Evolutionary conservation across 495 filamentous ascomycete species (phyloP).

Genomic region (Jackrogersella minutella): DNA sequence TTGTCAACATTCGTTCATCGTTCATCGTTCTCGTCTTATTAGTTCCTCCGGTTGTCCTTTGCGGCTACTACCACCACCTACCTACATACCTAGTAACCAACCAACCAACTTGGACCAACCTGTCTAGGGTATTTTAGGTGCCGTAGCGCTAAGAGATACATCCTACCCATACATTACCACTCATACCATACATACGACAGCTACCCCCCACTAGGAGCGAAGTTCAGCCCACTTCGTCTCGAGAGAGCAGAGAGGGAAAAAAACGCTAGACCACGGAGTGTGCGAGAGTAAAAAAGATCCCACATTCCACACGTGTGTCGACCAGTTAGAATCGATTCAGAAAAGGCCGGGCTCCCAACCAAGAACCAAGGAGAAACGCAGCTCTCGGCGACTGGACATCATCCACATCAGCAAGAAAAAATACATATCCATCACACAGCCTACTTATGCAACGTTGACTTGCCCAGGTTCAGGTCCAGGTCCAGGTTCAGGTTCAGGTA

Average conservation of each 20-base stretch:
- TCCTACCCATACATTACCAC: background rate
- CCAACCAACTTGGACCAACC: background rate
- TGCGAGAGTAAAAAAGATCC: conserved; percentile 29
- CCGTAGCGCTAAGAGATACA: conserved; percentile 29
- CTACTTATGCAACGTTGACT: conserved; percentile 45
- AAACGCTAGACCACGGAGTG: conserved; percentile 37
- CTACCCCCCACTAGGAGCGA: no score
- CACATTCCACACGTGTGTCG: conserved; percentile 38
- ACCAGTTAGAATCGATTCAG: conserved; percentile 22
- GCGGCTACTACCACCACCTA: conserved; percentile 30
- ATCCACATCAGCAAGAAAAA: conserved; percentile 36
- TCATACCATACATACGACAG: no score
- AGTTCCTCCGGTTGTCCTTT: conserved; percentile 12
- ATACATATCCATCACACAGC: conserved; percentile 24
- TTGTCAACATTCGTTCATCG: no score
- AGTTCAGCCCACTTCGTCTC: conserved; percentile 30
- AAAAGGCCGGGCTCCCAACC: conserved; percentile 24
- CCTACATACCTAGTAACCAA: no score
- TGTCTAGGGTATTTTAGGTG: background rate
- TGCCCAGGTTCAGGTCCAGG: conserved; percentile 7
- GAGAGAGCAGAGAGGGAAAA: no score
- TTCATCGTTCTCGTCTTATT: conserved; percentile 5
- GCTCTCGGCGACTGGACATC: conserved; percentile 38
- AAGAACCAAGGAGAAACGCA: conserved; percentile 23
- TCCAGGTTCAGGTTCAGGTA: conserved; percentile 11